These are phyloP conservation scores for Claviceps sp. DNA, from an alignment of 2,329 filamentous ascomycete species.

Conservation along the genomic window DNA sequence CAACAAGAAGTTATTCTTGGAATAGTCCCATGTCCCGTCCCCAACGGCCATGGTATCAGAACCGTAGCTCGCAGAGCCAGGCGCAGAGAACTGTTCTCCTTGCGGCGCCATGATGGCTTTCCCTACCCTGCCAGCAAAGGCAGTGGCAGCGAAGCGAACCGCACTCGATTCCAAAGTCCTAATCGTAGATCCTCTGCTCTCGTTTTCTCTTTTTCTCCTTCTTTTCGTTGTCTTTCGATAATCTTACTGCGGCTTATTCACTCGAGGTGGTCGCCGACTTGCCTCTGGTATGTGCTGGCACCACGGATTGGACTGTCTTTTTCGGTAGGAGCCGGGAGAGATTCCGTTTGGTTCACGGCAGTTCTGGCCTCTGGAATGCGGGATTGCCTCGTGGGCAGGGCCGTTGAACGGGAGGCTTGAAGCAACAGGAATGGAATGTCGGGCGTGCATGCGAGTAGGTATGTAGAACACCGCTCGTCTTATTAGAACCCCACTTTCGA, in stretches of 20 bases:
- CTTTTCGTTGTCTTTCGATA: neutral
- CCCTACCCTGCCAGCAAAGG: conserved; percentile 7
- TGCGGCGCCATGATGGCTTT: conserved; percentile 46
- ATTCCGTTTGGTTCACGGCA: neutral
- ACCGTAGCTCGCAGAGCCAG: conserved; percentile 59
- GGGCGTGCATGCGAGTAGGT: neutral
- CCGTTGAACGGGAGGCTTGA: neutral
- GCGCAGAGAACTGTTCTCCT: conserved; percentile 47
- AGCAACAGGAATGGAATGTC: neutral
- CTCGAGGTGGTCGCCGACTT: neutral
- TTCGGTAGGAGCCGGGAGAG: neutral
- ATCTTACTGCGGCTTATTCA: neutral
- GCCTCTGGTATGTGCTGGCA: neutral
- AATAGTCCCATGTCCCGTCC: conserved; percentile 73
- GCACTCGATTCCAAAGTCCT: neutral
- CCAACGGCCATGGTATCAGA: conserved; percentile 65
- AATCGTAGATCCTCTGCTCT: neutral
- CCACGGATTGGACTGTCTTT: neutral
- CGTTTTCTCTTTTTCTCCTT: neutral
- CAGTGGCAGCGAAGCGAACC: neutral
- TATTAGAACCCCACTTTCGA: neutral
- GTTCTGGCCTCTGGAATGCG: conserved; percentile 1
- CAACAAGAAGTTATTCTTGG: conserved; percentile 63
- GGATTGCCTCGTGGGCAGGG: neutral
- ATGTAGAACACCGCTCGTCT: neutral